These are phyloP conservation scores for Beauveria scarabaeidicola DNA, from an alignment of 2,329 filamentous ascomycete genomes.

Conservation along the genomic window DNA sequence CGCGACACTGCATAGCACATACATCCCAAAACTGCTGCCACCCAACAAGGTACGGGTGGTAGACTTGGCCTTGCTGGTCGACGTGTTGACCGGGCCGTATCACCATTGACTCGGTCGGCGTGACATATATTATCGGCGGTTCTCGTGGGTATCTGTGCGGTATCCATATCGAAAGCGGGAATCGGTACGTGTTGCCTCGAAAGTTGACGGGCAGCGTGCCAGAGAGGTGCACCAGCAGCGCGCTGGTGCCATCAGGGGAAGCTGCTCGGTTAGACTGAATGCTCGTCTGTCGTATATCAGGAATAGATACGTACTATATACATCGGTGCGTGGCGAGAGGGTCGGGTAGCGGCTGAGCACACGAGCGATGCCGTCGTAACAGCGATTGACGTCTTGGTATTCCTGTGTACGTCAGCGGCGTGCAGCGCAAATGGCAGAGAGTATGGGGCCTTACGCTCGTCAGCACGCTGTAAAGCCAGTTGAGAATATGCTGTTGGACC, in stretches of 20 bases:
- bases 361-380: constrained; percentile 85
- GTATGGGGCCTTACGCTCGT: constrained; percentile 50
- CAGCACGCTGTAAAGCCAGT: constrained; percentile 90
- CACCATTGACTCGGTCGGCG: constrained; percentile 78
- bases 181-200: constrained; percentile 80
- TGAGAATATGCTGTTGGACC: constrained; percentile 82
- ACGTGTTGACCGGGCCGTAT: constrained; percentile 92
- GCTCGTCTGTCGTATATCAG: too few relatives aligned
- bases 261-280: constrained; percentile 42
- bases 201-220: constrained; percentile 90
- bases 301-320: constrained; percentile 63
- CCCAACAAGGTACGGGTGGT: constrained; percentile 88
- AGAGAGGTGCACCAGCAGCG: constrained; percentile 74
- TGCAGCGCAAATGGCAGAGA: not conserved
- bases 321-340: constrained; percentile 79
- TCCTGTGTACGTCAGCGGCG: constrained; percentile 47
- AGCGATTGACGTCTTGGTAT: constrained; percentile 86
- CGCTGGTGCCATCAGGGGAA: constrained; percentile 79
- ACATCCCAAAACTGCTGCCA: constrained; percentile 91
- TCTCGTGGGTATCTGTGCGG: constrained; percentile 84
- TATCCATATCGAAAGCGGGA: constrained; percentile 88
- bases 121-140: constrained; percentile 80
- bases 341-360: constrained; percentile 71
- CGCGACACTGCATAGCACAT: constrained; percentile 29
- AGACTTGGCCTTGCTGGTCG: constrained; percentile 83